Percentiles rank a stretch among this genome's conserved stretches.
Conservation (phyloP, 1,139 yeast species). For the Yamadazyma triangularis region DNA sequence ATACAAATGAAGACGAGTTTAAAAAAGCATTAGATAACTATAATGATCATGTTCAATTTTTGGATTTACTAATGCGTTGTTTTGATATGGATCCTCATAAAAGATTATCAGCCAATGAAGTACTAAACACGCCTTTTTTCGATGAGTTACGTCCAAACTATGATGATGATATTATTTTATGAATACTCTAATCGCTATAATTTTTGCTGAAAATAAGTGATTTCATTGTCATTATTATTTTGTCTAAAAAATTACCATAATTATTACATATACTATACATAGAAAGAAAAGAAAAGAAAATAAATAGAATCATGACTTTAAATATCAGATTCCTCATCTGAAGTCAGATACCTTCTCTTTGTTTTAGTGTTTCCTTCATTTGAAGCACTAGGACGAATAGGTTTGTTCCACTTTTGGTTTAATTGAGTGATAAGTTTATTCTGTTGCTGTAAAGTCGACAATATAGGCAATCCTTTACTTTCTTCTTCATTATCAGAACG, state of each 20-base stretch:
- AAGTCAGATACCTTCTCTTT: constrained; percentile 13
- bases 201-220: too few relatives aligned
- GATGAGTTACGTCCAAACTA: constrained; percentile 26
- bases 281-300: neutral
- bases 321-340: constrained; percentile 6
- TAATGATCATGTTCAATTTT: constrained; percentile 40
- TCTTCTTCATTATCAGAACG: constrained; percentile 1
- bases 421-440: constrained; percentile 31
- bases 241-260: too few relatives aligned
- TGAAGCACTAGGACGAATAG: constrained; percentile 4
- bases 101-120: constrained; percentile 53
- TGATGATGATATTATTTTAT: constrained; percentile 38
- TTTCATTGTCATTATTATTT: too few relatives aligned
- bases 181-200: too few relatives aligned
- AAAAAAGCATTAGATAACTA: constrained; percentile 21
- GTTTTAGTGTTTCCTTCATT: neutral
- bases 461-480: constrained; percentile 5
- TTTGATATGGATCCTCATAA: constrained; percentile 54
- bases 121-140: constrained; percentile 54
- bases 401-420: constrained; percentile 36
- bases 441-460: constrained; percentile 18
- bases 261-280: neutral
- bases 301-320: too few relatives aligned
- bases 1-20: constrained; percentile 11
- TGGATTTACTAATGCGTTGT: constrained; percentile 51